Conservation (phyloP, 495 filamentous ascomycete genomes). For the Aspergillus wentii region DNA sequence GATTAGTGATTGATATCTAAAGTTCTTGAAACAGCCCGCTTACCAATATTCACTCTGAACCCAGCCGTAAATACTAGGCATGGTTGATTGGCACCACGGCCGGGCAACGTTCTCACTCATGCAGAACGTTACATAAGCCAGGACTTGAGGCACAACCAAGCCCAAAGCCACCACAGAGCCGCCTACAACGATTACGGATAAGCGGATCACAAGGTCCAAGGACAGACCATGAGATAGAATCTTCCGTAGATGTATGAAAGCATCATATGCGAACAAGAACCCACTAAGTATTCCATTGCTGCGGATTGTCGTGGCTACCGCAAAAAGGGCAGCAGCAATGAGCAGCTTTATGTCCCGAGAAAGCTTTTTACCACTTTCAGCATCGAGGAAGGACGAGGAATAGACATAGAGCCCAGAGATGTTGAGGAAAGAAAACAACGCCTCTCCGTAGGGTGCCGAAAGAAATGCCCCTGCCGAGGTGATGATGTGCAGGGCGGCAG, state of each 20-base stretch:
- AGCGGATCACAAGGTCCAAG: slow-evolving; percentile 29
- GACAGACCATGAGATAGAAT: slow-evolving; percentile 25
- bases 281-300: slow-evolving; percentile 89
- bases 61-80: slow-evolving; percentile 87
- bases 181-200: slow-evolving; percentile 53
- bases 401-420: slow-evolving; percentile 72
- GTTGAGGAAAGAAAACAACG: slow-evolving; percentile 71
- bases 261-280: slow-evolving; percentile 60
- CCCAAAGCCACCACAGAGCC: slow-evolving; percentile 64
- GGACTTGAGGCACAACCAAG: slow-evolving; percentile 63
- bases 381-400: slow-evolving; percentile 45
- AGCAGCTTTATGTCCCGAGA: slow-evolving; percentile 47
- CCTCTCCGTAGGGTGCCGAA: slow-evolving; percentile 81
- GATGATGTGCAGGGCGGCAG: slow-evolving; percentile 71
- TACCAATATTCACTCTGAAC: slow-evolving; percentile 92
- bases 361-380: slow-evolving; percentile 11
- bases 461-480: slow-evolving; percentile 88
- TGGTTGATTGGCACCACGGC: slow-evolving; percentile 65
- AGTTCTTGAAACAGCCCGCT: slow-evolving; percentile 13
- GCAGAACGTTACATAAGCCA: slow-evolving; percentile 76
- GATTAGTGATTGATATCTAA: slow-evolving; percentile 7
- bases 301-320: slow-evolving; percentile 66
- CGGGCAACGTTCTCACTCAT: slow-evolving; percentile 29
- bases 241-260: slow-evolving; percentile 24
- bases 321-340: slow-evolving; percentile 62